Evolutionary conservation across 768 basidiomycete genomes (phyloP), one percentile per base, ranked within the genome.

Genomic region (Pholiota conissans): DNA sequence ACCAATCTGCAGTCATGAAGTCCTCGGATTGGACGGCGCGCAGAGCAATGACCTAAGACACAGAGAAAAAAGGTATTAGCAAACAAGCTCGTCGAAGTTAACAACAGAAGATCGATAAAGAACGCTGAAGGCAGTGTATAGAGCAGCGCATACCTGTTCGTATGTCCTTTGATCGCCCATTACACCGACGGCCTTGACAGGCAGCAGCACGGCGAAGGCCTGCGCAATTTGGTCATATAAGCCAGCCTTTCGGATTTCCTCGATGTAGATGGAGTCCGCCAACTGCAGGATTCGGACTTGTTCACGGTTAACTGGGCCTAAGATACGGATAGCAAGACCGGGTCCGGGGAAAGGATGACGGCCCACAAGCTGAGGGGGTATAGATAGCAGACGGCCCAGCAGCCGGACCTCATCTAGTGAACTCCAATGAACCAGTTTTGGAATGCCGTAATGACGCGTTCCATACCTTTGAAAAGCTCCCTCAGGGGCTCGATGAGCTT

Each of bases 1-100:
- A 94, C 96, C 96, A 98, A 71, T 98, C 96, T 32, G 97, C 97
- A 13, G 97, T 99, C 97, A 99, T 99, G 70, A 99, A 99, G 72
- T 99, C 97, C 70, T 98, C 96, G n/a, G 95, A 88, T 69, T 92
- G 89, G 8, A 98, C 96, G 2, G 97, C 97, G 50, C 97, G 85
- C 52, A 99, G 79, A 1, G 93, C 92, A 57, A 98, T 93, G 49
- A 99, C 95, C 86, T 90, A 52, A 37, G 24, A 55, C 29, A 57
- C 54, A 63, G n/a, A n/a, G n/a, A n/a, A n/a, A n/a, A n/a, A n/a
- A n/a, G 20, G 50, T 56, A 46, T 56, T 28, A 49, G 59, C 58
- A 46, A 54, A 35, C 42, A 54, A 26, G 37, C 11, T 29, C 35
- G 26, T 28, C 20, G 22, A 52, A 34, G 29, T 7, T 11, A 32